These are phyloP conservation scores for Fusarium palustre DNA, from an alignment of 2,329 filamentous ascomycete species.

Conservation along the genomic window DNA sequence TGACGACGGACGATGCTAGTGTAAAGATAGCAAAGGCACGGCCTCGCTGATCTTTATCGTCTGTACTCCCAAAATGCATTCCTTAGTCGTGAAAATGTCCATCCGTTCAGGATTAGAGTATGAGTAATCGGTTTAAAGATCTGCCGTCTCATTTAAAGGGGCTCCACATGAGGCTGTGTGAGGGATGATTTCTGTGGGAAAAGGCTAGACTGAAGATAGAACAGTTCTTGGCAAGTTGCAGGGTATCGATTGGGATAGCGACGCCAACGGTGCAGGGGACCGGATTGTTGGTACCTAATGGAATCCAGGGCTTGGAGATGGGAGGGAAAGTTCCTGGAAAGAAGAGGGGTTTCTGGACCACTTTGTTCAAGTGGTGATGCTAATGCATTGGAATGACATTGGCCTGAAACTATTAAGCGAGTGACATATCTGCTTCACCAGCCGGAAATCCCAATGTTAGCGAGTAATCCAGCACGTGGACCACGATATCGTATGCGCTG, in stretches of 20 bases:
- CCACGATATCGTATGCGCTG: background rate
- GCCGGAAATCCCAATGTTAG: accelerated
- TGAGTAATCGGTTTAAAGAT: too few species aligned
- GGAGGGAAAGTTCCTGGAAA: background rate
- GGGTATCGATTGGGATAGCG: background rate
- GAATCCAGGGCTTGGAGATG: background rate
- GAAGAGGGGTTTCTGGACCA: background rate
- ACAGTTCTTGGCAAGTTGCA: background rate
- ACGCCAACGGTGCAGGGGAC: too few species aligned
- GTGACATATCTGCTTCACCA: background rate
- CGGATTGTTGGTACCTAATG: background rate
- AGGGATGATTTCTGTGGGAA: background rate
- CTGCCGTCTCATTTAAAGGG: background rate
- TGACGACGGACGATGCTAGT: background rate
- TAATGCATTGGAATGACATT: background rate
- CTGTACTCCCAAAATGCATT: background rate
- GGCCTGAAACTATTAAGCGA: background rate
- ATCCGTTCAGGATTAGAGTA: background rate
- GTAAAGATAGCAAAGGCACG: background rate
- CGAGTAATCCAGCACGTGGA: background rate
- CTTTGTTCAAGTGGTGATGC: background rate
- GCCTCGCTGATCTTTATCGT: background rate
- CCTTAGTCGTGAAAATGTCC: background rate
- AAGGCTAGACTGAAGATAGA: background rate
- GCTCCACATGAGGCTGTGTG: background rate